Conservation (phyloP, 1,139 yeast genomes). For the Suhomyces bokatorum region DNA sequence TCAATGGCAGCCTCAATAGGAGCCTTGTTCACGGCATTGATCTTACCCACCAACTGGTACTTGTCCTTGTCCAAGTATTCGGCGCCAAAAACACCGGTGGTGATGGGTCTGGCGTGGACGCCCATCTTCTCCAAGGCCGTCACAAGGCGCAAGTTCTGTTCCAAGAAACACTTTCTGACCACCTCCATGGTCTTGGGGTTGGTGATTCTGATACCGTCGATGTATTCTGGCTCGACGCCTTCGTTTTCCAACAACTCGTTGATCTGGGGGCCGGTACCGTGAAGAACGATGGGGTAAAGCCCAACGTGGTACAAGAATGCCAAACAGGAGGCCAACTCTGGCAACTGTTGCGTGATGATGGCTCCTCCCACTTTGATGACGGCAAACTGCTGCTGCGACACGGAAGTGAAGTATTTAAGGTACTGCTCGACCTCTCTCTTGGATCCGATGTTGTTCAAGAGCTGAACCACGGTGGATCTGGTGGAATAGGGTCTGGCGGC, state of each 20-base stretch:
- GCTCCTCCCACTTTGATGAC: slow-evolving; percentile 99
- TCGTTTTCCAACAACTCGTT: slow-evolving; percentile 89
- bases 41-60: slow-evolving; percentile 90
- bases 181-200: slow-evolving; percentile 94
- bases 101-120: slow-evolving; percentile 96
- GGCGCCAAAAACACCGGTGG: slow-evolving; percentile 96
- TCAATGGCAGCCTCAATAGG: slow-evolving; percentile 93
- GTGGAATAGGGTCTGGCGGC: slow-evolving; percentile 49
- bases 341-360: slow-evolving; percentile 89
- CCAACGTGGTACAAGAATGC: slow-evolving; percentile 98
- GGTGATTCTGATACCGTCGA: slow-evolving; percentile 95
- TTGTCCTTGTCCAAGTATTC: slow-evolving; percentile 87
- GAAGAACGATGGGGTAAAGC: slow-evolving; percentile 91
- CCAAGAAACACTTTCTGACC: slow-evolving; percentile 90
- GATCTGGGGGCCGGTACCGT: slow-evolving; percentile 99
- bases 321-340: slow-evolving; percentile 90
- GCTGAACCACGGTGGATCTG: slow-evolving; percentile 91
- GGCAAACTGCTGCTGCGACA: slow-evolving; percentile 94
- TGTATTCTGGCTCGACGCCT: slow-evolving; percentile 94
- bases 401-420: slow-evolving; percentile 93
- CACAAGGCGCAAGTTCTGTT: slow-evolving; percentile 90
- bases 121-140: slow-evolving; percentile 96
- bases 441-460: slow-evolving; percentile 92
- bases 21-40: slow-evolving; percentile 80
- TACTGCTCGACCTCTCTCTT: slow-evolving; percentile 98